Percentiles rank a stretch among this genome's conserved stretches.
phyloP scores from a whole-genome alignment of 495 filamentous ascomycete species.

The Penicillium flavigenum region DNA sequence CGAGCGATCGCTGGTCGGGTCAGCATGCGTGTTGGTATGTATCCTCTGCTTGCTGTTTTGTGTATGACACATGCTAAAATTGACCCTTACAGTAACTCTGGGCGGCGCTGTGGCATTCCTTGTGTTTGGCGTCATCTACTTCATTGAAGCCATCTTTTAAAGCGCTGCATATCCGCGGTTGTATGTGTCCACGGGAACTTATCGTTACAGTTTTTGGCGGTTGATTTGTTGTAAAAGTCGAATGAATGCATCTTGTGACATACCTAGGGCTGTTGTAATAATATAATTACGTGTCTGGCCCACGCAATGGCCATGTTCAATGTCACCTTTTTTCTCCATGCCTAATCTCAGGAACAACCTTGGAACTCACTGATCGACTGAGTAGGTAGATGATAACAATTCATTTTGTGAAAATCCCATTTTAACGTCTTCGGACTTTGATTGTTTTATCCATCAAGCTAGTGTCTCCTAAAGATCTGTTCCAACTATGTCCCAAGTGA shows the following conservation, averaged over 20 bases:
- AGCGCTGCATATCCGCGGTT: slow-evolving; percentile 17
- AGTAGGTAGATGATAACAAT: too few relatives aligned
- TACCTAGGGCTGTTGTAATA: slow-evolving; percentile 22
- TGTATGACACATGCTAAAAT: slow-evolving; percentile 19
- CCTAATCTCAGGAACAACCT: background rate
- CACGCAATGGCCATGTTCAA: slow-evolving; percentile 13
- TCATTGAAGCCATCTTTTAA: slow-evolving; percentile 73
- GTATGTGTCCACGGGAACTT: slow-evolving; percentile 7
- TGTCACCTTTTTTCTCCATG: background rate
- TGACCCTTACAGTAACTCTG: slow-evolving; percentile 68
- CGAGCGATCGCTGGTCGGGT: slow-evolving; percentile 89
- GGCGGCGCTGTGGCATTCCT: slow-evolving; percentile 93
- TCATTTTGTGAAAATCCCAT: too few relatives aligned
- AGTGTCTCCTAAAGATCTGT: too few relatives aligned
- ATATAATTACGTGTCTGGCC: slow-evolving; percentile 24
- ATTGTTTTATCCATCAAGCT: too few relatives aligned
- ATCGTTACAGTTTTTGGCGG: slow-evolving; percentile 15
- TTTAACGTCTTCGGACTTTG: too few relatives aligned
- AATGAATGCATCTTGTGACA: slow-evolving; percentile 21
- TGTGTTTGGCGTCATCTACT: slow-evolving; percentile 85
- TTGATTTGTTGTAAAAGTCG: slow-evolving; percentile 21
- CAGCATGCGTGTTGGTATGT: slow-evolving; percentile 95
- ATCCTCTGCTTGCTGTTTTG: background rate
- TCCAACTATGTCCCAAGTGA: too few relatives aligned
- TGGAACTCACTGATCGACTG: background rate